Conservation (phyloP, 352 stramenopile genomes). For the Globisporangium megalacanthum region DNA sequence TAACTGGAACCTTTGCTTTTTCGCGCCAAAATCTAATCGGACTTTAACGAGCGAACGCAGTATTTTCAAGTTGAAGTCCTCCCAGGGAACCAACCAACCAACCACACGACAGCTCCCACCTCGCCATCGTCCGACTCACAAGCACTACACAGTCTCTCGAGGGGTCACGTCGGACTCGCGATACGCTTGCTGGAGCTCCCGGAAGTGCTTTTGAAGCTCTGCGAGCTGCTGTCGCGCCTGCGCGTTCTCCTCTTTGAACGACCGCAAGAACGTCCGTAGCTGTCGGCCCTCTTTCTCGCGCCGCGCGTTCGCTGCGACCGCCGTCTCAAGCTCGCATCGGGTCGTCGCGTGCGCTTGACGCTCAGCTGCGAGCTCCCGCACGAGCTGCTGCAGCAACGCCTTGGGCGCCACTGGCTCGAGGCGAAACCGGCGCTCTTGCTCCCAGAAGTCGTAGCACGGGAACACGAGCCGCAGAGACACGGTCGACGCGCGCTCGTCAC, state of each 20-base stretch:
- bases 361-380: background rate
- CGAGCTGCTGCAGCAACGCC: conserved; percentile 3
- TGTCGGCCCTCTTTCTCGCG: conserved; percentile 8
- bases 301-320: background rate
- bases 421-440: conserved; percentile 25
- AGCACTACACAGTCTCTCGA: too few species aligned
- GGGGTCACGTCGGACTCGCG: too few species aligned
- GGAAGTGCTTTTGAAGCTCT: background rate
- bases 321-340: too few species aligned
- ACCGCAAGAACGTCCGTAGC: conserved; percentile 4
- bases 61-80: too few species aligned
- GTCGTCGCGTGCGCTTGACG: background rate
- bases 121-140: too few species aligned
- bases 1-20: too few species aligned
- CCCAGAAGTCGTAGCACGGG: conserved; percentile 32
- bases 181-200: background rate
- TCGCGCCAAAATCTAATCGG: too few species aligned
- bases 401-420: conserved; percentile 22
- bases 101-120: too few species aligned
- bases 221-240: conserved; percentile 1
- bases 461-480: conserved; percentile 30
- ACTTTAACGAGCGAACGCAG: too few species aligned
- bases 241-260: conserved; percentile 2
- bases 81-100: too few species aligned
- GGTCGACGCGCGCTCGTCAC: background rate